A percentile compares a stretch with the other conserved stretches of the same genome.
Evolutionary conservation across 2,329 filamentous ascomycete species (phyloP).

Genomic region (Cladosporium sp.): DNA sequence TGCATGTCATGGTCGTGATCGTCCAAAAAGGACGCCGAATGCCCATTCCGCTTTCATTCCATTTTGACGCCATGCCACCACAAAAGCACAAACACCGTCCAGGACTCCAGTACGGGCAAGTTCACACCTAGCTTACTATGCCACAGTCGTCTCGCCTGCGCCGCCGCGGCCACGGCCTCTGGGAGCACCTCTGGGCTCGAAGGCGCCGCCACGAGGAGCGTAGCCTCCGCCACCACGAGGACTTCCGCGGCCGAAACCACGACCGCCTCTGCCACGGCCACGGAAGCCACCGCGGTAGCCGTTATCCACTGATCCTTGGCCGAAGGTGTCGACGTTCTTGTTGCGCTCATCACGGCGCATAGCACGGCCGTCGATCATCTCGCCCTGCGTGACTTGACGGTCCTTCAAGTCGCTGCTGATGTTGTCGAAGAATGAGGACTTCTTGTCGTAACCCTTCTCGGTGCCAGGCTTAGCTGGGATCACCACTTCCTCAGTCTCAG

Average conservation of each 20-base stretch:
- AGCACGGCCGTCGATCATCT: constrained; percentile 73
- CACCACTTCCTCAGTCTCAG: constrained; percentile 44
- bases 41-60: constrained; percentile 7
- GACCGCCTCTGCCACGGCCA: constrained; percentile 73
- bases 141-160: background rate
- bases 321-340: constrained; percentile 97
- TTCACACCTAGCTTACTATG: background rate
- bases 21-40: constrained; percentile 6
- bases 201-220: constrained; percentile 8
- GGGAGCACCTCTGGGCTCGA: background rate
- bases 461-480: constrained; percentile 41
- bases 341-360: constrained; percentile 91
- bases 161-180: constrained; percentile 14
- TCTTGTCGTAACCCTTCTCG: constrained; percentile 75
- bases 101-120: background rate
- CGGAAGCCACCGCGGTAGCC: constrained; percentile 73
- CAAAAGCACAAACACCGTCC: constrained; percentile 1
- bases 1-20: constrained; percentile 6
- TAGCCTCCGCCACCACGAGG: constrained; percentile 9
- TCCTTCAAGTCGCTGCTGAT: constrained; percentile 94
- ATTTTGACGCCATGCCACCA: background rate
- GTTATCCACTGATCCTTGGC: constrained; percentile 88
- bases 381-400: constrained; percentile 57
- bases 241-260: constrained; percentile 38
- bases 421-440: constrained; percentile 93